A percentile compares a stretch with the other conserved stretches of the same genome.
Evolutionary conservation across 2,329 filamentous ascomycete species (phyloP).

Genomic region (Penicillium concentricum): DNA sequence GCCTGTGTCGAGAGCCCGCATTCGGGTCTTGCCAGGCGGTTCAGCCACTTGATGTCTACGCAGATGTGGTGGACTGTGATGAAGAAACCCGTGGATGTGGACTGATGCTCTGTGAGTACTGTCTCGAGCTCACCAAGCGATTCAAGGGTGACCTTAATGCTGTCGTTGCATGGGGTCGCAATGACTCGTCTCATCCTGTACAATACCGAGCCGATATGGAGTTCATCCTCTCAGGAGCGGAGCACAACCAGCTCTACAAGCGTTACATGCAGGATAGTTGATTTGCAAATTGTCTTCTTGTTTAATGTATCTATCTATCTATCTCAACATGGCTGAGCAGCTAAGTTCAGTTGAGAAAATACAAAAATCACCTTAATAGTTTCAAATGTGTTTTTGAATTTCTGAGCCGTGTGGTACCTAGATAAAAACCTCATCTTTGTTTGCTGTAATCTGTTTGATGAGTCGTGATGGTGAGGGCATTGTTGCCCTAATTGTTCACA

Average conservation of each 20-base stretch:
- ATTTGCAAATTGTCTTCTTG: background rate
- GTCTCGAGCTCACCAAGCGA: constrained; percentile 14
- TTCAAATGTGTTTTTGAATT: background rate
- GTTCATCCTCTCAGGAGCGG: constrained; percentile 6
- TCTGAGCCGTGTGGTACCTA: background rate
- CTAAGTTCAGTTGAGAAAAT: background rate
- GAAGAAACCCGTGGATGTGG: constrained; percentile 25
- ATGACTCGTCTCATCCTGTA: background rate
- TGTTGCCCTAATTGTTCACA: background rate
- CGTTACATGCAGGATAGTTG: background rate
- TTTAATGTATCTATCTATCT: background rate
- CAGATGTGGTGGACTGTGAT: background rate
- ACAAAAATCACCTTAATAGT: background rate
- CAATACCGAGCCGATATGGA: constrained; percentile 8
- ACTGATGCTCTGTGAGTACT: constrained; percentile 30
- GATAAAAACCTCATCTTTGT: background rate
- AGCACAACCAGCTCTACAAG: background rate
- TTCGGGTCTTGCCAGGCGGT: constrained; percentile 33
- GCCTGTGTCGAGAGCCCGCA: constrained; percentile 42
- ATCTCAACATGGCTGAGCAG: background rate
- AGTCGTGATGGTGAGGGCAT: background rate
- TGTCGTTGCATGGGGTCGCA: background rate
- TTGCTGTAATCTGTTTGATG: background rate
- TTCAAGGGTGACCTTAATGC: constrained; percentile 20
- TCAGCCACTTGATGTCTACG: constrained; percentile 7